Base-by-base conservation (phyloP, 345 rosid species). In the Sisymbrium irio region DNA sequence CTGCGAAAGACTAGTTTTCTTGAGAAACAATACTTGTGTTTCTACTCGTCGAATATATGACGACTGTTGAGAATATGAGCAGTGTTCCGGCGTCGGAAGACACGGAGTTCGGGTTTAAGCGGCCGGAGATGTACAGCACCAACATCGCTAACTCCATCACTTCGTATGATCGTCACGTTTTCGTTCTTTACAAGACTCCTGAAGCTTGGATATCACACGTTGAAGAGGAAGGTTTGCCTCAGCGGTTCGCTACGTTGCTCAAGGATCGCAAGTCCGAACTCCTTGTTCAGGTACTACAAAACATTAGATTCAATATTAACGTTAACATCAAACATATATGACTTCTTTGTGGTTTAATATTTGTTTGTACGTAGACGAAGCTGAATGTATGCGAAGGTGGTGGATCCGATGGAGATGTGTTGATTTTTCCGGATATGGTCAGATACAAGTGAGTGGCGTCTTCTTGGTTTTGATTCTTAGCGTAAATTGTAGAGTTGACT, bases 361-460 rank as follows among this genome's bases (percentile, higher is more conserved):
- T 9, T 60, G 69, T 46, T 20, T 7, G 10, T 50, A 12, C 7
- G 27, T 60, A 93, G 98, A 82, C 92, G 54, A 81, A 71, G 76
- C 74, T 89, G 63, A 93, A 97, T 32, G 77, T 89, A 7, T 85
- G 84, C 71, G 94, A 85, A 62, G 92, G 87, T 67, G 82, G 84
- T 32, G 91, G 75, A 42, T 78, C 85, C 22, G 86, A 85, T 14
- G 98, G 97, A 30, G 98, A 93, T 66, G 89, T 93, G 50, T 79
- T 93, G 82, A 71, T 87, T 72, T 93, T 93, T 71, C 98, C 96
- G 1, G 98, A 91, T 11, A 89, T 91, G 97, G 75, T 93, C 79
- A 83, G 82, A 80, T 93, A 85, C 88, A 88, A 85, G 97, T 93
- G 61, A 84, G 90, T 75, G 19, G 9, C 46, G 5, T 36, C 25